Conservation (phyloP, 2,329 filamentous ascomycete species). For the Macrophomina pseudophaseolina region DNA sequence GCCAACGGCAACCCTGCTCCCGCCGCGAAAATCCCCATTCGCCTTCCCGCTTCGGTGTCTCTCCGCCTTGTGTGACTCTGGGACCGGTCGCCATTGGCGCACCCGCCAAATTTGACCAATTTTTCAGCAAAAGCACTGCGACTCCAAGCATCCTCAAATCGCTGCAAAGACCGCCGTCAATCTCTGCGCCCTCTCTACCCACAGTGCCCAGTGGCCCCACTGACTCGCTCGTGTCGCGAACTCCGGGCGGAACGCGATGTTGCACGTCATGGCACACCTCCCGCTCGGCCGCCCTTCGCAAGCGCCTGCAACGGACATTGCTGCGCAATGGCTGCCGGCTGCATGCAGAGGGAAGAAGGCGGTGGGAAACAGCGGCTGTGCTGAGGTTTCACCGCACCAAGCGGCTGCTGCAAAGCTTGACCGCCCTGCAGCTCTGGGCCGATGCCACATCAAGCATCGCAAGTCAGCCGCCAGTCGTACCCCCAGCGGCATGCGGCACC, state of each 20-base stretch:
- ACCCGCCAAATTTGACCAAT: not conserved
- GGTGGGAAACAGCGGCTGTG: not conserved
- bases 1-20: not conserved
- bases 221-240: not conserved
- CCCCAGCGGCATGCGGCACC: not conserved
- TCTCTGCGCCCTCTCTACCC: not conserved
- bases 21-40: not conserved
- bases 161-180: not conserved
- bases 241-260: not conserved
- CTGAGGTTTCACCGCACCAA: slow-evolving; percentile 1
- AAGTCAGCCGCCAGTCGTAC: not conserved
- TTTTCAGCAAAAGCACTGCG: not conserved
- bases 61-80: not conserved
- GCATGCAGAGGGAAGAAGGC: not conserved
- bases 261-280: not conserved
- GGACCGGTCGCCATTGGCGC: not conserved
- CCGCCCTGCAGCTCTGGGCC: slow-evolving; percentile 2
- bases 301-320: not conserved
- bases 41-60: not conserved
- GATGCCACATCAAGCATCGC: not conserved
- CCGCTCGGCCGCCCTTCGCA: not conserved
- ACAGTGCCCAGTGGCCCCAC: not conserved
- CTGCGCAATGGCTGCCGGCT: not conserved
- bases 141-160: not conserved
- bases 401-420: slow-evolving; percentile 2